Conservation (phyloP, 148 eudicot species). For the Nepenthes gracilis region DNA sequence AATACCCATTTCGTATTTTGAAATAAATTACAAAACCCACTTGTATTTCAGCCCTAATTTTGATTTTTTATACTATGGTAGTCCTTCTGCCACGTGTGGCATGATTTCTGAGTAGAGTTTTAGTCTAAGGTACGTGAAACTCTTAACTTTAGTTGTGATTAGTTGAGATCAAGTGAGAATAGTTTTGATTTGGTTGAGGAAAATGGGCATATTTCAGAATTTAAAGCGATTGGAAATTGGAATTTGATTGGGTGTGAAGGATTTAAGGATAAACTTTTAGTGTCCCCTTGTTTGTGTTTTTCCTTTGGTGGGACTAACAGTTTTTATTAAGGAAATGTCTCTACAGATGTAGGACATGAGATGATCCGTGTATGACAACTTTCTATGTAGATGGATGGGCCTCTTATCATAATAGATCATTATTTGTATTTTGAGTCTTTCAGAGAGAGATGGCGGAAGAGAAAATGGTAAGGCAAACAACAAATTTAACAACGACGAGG, state of each 20-base stretch:
- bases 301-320: conserved; percentile 25
- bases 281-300: conserved; percentile 8
- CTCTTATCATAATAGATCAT: conserved; percentile 20
- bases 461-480: neutral
- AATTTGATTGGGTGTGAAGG: neutral
- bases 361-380: conserved; percentile 22
- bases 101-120: neutral
- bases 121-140: neutral
- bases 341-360: conserved; percentile 7
- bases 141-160: too few relatives aligned
- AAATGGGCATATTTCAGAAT: too few relatives aligned
- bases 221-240: too few relatives aligned
- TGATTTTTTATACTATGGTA: neutral
- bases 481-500: conserved; percentile 7
- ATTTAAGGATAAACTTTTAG: conserved; percentile 3
- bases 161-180: too few relatives aligned
- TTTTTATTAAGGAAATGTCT: conserved; percentile 34
- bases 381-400: neutral
- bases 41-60: conserved; percentile 6
- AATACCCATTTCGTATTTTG: conserved; percentile 9
- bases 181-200: too few relatives aligned
- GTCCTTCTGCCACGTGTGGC: neutral
- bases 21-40: conserved; percentile 5
- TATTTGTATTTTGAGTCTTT: conserved; percentile 13
- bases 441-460: conserved; percentile 1